These are phyloP conservation scores for Fusarium austroafricanum DNA, from an alignment of 2,329 filamentous ascomycete genomes.

Conservation along the genomic window DNA sequence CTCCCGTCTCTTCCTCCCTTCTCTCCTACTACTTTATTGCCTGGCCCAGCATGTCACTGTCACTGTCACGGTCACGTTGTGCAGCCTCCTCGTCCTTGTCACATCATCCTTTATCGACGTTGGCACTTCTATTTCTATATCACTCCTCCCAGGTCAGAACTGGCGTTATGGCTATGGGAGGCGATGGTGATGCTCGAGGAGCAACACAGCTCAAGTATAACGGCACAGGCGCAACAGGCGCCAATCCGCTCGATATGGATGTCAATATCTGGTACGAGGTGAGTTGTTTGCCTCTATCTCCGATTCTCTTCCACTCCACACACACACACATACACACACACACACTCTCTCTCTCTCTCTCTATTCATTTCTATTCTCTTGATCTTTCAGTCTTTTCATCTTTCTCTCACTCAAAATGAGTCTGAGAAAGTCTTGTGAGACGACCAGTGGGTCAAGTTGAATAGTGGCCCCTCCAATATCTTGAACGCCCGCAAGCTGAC, in stretches of 20 bases:
- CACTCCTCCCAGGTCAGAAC: slow-evolving; percentile 33
- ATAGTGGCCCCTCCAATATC: slow-evolving; percentile 15
- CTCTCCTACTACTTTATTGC: slow-evolving; percentile 4
- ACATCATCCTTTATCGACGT: slow-evolving; percentile 9
- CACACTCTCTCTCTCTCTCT: too few relatives aligned
- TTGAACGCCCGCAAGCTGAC: slow-evolving; percentile 45
- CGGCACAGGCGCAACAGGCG: slow-evolving; percentile 71
- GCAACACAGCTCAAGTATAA: slow-evolving; percentile 67
- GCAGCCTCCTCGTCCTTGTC: slow-evolving; percentile 11
- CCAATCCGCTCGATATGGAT: slow-evolving; percentile 74
- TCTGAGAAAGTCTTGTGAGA: slow-evolving; percentile 6
- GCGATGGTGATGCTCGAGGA: slow-evolving; percentile 57
- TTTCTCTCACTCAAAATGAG: not conserved
- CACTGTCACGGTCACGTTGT: slow-evolving; percentile 10
- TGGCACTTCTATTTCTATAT: slow-evolving; percentile 33
- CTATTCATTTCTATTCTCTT: not conserved
- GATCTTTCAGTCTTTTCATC: slow-evolving; percentile 8
- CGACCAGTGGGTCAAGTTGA: slow-evolving; percentile 26
- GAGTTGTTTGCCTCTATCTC: slow-evolving; percentile 44
- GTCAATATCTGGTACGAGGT: slow-evolving; percentile 85
- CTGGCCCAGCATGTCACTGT: slow-evolving; percentile 21
- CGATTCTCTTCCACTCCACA: slow-evolving; percentile 1
- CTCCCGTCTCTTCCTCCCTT: slow-evolving; percentile 1
- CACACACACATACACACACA: too few relatives aligned
- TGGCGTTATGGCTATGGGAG: slow-evolving; percentile 36